These are phyloP conservation scores for Candida incommunis DNA, from an alignment of 805 yeast species.

Conservation along the genomic window DNA sequence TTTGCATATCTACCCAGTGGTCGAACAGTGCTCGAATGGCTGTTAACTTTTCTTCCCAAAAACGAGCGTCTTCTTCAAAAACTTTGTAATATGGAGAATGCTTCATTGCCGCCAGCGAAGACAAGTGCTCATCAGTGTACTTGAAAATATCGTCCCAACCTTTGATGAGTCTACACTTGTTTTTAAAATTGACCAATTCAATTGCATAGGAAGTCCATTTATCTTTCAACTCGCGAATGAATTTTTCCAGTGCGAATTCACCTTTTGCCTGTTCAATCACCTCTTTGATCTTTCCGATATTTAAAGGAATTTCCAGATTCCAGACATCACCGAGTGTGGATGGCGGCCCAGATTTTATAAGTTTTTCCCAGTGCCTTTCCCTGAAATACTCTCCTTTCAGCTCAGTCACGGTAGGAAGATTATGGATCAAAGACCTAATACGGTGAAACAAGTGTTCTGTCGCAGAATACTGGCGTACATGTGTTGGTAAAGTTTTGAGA, in stretches of 20 bases:
- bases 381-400: constrained; percentile 44
- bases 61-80: constrained; percentile 44
- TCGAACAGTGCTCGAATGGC: constrained; percentile 39
- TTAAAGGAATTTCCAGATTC: constrained; percentile 33
- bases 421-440: constrained; percentile 28
- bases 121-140: constrained; percentile 44
- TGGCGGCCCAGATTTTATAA: constrained; percentile 21
- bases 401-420: constrained; percentile 27
- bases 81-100: constrained; percentile 45
- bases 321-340: constrained; percentile 48
- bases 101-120: constrained; percentile 53
- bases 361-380: constrained; percentile 50
- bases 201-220: constrained; percentile 44
- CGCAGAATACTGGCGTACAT: constrained; percentile 54
- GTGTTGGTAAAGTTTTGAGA: constrained; percentile 39
- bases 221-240: constrained; percentile 33
- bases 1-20: constrained; percentile 70
- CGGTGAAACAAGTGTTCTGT: constrained; percentile 40
- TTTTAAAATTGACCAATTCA: constrained; percentile 38
- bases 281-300: constrained; percentile 33
- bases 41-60: constrained; percentile 44
- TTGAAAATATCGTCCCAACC: constrained; percentile 57
- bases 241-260: constrained; percentile 51
- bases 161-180: constrained; percentile 40
- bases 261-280: constrained; percentile 53